Base-by-base conservation (phyloP, 106 monocot species). In the Dioscorea zingiberensis region DNA sequence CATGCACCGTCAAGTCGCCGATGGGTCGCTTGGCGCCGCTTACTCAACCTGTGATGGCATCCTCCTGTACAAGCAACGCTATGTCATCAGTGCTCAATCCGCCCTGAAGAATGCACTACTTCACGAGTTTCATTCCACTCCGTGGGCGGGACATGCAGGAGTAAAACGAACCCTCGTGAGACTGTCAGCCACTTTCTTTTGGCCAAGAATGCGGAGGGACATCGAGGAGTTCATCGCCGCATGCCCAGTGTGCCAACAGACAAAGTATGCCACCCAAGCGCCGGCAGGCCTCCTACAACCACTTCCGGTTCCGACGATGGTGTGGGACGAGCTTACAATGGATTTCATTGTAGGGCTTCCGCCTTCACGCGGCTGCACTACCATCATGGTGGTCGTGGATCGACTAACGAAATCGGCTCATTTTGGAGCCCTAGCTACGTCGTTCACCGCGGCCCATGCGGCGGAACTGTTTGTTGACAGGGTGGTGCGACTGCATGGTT, bases 341-440 rank as follows among this genome's bases (percentile, higher is more conserved):
- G 25, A 72, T 13, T 71, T 71, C 21, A 71, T 71, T 10, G 54
- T 62, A 54, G 62, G 62, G 19, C 32, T 71, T 17, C 62, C 71
- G 3, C 3, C 22, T 16, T 61, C 54, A 15, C 15, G 4, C 3
- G 44, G 72, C 17, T 44, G 24, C 8, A 16, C 21, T 4, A 44
- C 27, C 17, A 64, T 72, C n/a, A 48, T 54, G 9, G 72, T 64
- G 24, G 64, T 72, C 3, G 64, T 71, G 0, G 71, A 72, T 25
- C 0, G 30, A 0, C 54, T 72, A 6, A 30, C 71, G 4, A 72
- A 72, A 25, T 71, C 53, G 28, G 29, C 10, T 14, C 71, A 71
- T 9, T 62, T 21, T 8, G 22, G 45, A 1, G 51, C 9, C 49
- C n/a, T n/a, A n/a, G n/a, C n/a, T n/a, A n/a, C n/a, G n/a, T n/a